A percentile compares a stretch with the other conserved stretches of the same genome.
phyloP scores from a whole-genome alignment of 192 early-diverging fungal genomes.

The Lobosporangium transversale region DNA sequence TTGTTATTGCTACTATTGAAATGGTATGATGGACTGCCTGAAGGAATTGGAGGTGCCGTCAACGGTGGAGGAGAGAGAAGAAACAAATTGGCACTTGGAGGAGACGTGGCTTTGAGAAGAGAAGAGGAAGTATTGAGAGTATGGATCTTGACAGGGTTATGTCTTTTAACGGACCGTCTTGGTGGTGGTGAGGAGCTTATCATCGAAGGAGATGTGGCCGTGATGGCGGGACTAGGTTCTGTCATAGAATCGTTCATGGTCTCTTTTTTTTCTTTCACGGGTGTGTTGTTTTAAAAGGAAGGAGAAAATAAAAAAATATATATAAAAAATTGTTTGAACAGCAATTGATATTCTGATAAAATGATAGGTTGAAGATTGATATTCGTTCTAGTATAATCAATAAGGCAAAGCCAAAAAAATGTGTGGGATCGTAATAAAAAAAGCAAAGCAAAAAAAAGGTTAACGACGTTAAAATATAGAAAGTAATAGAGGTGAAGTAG shows the following conservation, averaged over 20 bases:
- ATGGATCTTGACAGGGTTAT: slow-evolving; percentile 27
- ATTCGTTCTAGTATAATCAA: background rate
- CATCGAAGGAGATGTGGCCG: background rate
- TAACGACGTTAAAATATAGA: background rate
- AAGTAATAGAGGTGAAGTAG: too few relatives aligned
- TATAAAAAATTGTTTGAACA: too few relatives aligned
- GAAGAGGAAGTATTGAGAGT: slow-evolving; percentile 18
- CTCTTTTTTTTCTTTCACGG: too few relatives aligned
- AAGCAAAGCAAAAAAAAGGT: background rate
- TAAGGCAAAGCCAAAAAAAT: background rate
- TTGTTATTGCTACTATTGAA: slow-evolving; percentile 1
- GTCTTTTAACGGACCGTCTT: background rate
- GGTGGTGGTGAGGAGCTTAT: background rate
- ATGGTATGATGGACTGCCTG: background rate
- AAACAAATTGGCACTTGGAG: background rate
- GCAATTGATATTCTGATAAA: too few relatives aligned
- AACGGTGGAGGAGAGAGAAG: slow-evolving; percentile 13
- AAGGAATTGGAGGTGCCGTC: background rate
- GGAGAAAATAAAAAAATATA: too few relatives aligned
- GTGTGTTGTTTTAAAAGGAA: too few relatives aligned
- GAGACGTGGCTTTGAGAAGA: background rate
- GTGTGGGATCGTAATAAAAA: background rate
- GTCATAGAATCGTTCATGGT: background rate
- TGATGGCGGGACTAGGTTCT: background rate
- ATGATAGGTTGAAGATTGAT: background rate